Evolutionary conservation across 805 yeast genomes (phyloP), one percentile per base, ranked within the genome.

Genomic region (Candida easanensis): DNA sequence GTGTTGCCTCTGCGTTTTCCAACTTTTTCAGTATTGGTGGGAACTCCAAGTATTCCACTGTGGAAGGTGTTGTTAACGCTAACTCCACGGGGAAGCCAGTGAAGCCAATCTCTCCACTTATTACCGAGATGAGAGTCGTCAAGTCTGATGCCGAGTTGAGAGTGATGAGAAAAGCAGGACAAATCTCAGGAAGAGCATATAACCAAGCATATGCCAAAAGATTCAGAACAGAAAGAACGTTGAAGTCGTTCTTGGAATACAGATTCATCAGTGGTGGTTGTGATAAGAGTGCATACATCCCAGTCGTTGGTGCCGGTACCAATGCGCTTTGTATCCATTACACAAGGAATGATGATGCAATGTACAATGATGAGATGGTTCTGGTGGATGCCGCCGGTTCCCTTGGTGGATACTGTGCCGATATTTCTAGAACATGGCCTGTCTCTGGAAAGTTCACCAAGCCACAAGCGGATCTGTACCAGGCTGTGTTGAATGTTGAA

Each of bases 371-470:
- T 50, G 97, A 91, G 49, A 66, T 87, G 71, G 96, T 89, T 7
- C 76, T 93, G 22, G 89, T 93, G 3, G 99, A 93, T 64, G 98
- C 98, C 4, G 95, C 95, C 1, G 99, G 98, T 4, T 76, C 85
- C 38, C 62, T 84, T 33, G 99, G 98, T 32, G 97, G 97, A 1
- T 93, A 93, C 63, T 82, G 96, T 58, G 82, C 97, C 1, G 99
- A 93, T 64, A 93, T 93, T 36, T 90, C 98, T 2, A 75, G 99
- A 50, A 84, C 97, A 0, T 93, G 98, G 97, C 99, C 99, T 5
- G 83, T 81, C 37, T 75, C 76, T 30, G 88, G 95, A 2, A 68
- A 65, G 38, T 93, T 93, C 61, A 65, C 85, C 2, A 77, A 70
- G 9, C 80, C 96, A 3, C 99, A 93, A 63, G 74, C 74, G 39